Base-by-base conservation (phyloP, 495 filamentous ascomycete species). In the Xylaria bambusicola region DNA sequence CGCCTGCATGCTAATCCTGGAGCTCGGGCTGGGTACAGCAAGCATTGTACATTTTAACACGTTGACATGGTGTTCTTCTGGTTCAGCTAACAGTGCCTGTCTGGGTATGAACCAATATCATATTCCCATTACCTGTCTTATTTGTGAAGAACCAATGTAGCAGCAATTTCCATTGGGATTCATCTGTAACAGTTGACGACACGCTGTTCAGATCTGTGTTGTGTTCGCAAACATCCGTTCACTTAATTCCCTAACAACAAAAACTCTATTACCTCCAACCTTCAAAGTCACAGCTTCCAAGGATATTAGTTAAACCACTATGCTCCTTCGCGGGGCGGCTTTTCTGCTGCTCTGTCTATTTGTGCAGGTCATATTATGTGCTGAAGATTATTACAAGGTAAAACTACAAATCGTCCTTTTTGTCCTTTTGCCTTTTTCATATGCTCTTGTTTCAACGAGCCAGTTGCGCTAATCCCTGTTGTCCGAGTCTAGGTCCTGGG, bases 381-480 rank as follows among this genome's bases (percentile, higher is more conserved):
- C 75, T 2, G 76, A 97, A 66, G 94, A 98, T 68, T 98, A 90
- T 74, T 98, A 98, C 72, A 95, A 96, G 72, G 87, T 88, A 71
- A 33, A 66, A 8, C 27, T 23, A 15, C 61, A 41, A 6, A 15
- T 46, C 1, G 0, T 9, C 6, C 20, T 1, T 8, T 21, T 18
- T 15, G 15, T 35, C 15, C 41, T 48, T 23, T 21, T 50, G 26
- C 50, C n/a, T n/a, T n/a, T n/a, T 46, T 59, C 17, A 36, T 5
- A 46, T 46, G 38, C 52, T 45, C 18, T 15, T n/a, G n/a, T n/a
- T n/a, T n/a, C n/a, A n/a, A n/a, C n/a, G n/a, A n/a, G n/a, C n/a
- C n/a, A 8, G 17, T 33, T 20, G 42, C 31, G 12, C n/a, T 52
- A 38, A 64, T 50, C 8, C 21, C 7, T 29, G 56, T 46, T 10